Base-by-base conservation (phyloP, 1,284 basidiomycete species). In the Moniliophthora roreri region DNA sequence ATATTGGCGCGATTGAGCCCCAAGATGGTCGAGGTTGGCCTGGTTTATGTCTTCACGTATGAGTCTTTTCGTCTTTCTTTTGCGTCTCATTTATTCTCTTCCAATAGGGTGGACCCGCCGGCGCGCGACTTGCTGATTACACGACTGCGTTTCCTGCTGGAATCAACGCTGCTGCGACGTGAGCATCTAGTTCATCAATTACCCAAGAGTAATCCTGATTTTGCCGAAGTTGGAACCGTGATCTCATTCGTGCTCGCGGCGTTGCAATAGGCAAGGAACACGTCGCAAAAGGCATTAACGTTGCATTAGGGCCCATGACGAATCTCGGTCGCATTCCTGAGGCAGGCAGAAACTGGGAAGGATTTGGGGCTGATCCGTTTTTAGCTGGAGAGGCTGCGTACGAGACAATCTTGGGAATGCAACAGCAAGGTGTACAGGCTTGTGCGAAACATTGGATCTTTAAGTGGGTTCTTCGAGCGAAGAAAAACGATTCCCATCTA, bases 401-500 rank as follows among this genome's bases (percentile, higher is more conserved):
- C 56, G 83, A 88, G 66, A 91, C 87, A 2, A 79, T 93, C 53
- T 67, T 85, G 15, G 91, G 91, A 1, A 71, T 92, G 68, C 91
- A 94, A 64, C 67, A 74, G 39, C 76, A 75, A 1, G 90, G 91
- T 24, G 87, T 93, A 0, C 87, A 85, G 63, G 83, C 85, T 2
- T 87, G 84, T 57, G 89, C 88, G 13, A 93, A 93, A 69, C 89
- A 93, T 68, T 83, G 79, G 53, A 77, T 87, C 18, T 21, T 49
- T 28, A 53, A 53, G 52, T 53, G 23, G 48, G 47, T 40, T n/a
- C n/a, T n/a, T n/a, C n/a, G n/a, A n/a, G n/a, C n/a, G n/a, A n/a
- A n/a, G n/a, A n/a, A n/a, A n/a, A n/a, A n/a, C n/a, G n/a, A n/a
- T n/a, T n/a, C n/a, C n/a, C n/a, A n/a, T n/a, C n/a, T n/a, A n/a